Percentiles rank a stretch among this genome's conserved stretches.
These are phyloP conservation scores for Aspergillus sergii DNA, from an alignment of 2,329 filamentous ascomycete genomes.

Conservation along the genomic window DNA sequence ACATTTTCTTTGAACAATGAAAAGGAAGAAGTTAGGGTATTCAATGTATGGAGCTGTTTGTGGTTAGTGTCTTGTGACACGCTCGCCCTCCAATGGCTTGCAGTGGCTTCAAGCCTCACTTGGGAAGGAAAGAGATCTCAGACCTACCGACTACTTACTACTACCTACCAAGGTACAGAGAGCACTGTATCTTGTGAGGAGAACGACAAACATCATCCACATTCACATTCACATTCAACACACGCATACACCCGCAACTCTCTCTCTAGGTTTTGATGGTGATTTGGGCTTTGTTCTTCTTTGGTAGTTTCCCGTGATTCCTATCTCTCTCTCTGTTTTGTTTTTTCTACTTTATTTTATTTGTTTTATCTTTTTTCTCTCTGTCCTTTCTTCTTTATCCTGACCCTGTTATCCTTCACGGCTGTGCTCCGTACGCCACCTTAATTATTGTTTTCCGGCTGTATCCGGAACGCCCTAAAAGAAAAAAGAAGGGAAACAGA, in stretches of 20 bases:
- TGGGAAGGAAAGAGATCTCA: no score
- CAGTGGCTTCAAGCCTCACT: constrained; percentile 2
- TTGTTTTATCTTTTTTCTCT: background rate
- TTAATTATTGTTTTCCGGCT: constrained; percentile 7
- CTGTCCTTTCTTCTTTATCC: background rate
- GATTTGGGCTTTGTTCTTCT: background rate
- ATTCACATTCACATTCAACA: background rate
- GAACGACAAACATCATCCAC: background rate
- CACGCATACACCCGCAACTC: background rate
- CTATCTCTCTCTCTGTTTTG: background rate
- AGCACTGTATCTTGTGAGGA: background rate
- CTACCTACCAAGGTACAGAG: background rate
- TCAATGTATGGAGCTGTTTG: background rate
- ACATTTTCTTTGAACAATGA: constrained; percentile 1
- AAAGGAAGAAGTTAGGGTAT: background rate
- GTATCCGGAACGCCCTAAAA: constrained; percentile 2
- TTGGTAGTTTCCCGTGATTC: background rate
- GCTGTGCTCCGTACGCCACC: constrained; percentile 6
- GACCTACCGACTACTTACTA: no score
- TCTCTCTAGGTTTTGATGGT: background rate
- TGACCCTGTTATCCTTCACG: background rate
- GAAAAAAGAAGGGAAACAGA: background rate
- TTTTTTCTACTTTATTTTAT: background rate
- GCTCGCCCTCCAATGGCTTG: background rate
- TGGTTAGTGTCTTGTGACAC: constrained; percentile 6